Evolutionary conservation across 495 filamentous ascomycete genomes (phyloP).

Genomic region (Penicillium chermesinum): DNA sequence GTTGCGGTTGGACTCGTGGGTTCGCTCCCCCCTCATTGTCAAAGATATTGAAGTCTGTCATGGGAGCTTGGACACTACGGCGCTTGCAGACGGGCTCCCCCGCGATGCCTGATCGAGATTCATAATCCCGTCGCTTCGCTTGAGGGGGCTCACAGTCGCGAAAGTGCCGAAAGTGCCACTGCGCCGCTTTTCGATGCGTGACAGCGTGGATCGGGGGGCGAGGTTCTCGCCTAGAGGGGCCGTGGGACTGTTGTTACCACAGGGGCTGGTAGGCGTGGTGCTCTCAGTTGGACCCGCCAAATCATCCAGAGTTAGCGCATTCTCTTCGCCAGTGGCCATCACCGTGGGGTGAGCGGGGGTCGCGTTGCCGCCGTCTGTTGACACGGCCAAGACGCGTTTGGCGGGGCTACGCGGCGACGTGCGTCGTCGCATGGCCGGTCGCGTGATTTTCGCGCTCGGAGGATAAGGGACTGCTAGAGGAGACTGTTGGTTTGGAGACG

Average conservation of each 20-base stretch:
- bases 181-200: slow-evolving; percentile 42
- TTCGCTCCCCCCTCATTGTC: slow-evolving; percentile 37
- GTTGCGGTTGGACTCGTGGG: slow-evolving; percentile 22
- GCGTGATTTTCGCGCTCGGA: slow-evolving; percentile 44
- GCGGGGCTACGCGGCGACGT: slow-evolving; percentile 70
- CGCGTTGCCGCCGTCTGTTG: slow-evolving; percentile 65
- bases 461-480: slow-evolving; percentile 51
- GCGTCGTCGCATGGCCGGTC: slow-evolving; percentile 48
- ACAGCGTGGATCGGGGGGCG: slow-evolving; percentile 44
- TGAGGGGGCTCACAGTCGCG: slow-evolving; percentile 77
- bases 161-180: slow-evolving; percentile 44
- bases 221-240: slow-evolving; percentile 29
- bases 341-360: slow-evolving; percentile 37
- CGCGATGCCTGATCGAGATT: slow-evolving; percentile 69
- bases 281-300: slow-evolving; percentile 13
- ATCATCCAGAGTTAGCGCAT: slow-evolving; percentile 31
- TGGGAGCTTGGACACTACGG: slow-evolving; percentile 70
- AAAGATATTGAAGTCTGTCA: slow-evolving; percentile 68
- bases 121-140: slow-evolving; percentile 88
- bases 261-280: slow-evolving; percentile 37
- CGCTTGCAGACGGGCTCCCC: slow-evolving; percentile 87
- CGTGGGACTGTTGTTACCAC: slow-evolving; percentile 37
- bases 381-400: slow-evolving; percentile 67
- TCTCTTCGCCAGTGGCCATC: slow-evolving; percentile 51
- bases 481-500: slow-evolving; percentile 43